Evolutionary conservation across 208 protist genomes (phyloP).

Genomic region (Trypanosoma caninum): DNA sequence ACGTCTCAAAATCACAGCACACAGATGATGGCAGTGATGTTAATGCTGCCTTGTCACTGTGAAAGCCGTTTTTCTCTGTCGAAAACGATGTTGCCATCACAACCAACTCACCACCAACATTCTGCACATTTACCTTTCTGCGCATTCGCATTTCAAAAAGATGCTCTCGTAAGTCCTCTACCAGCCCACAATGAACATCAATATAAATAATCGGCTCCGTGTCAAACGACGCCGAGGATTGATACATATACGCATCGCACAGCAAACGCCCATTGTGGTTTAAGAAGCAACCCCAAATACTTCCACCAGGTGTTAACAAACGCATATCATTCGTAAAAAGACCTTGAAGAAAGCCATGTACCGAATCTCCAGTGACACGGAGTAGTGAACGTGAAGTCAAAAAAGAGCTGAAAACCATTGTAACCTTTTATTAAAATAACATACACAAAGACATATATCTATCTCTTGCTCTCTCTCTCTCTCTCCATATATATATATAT

Average conservation of each 20-base stretch:
- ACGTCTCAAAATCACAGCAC: conserved; percentile 29
- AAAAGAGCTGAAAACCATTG: conserved; percentile 29
- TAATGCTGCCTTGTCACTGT: not conserved
- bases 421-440: not conserved
- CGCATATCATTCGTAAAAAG: conserved; percentile 79
- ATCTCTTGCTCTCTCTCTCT: too few relatives aligned
- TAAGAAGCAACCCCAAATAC: conserved; percentile 82
- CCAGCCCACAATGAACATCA: conserved; percentile 49
- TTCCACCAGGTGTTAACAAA: conserved; percentile 44
- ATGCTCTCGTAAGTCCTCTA: conserved; percentile 44
- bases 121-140: conserved; percentile 61
- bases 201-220: conserved; percentile 46
- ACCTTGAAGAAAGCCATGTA: conserved; percentile 76
- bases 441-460: not conserved
- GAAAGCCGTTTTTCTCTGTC: not conserved
- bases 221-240: conserved; percentile 27
- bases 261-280: conserved; percentile 76
- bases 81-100: conserved; percentile 38
- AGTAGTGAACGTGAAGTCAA: conserved; percentile 56
- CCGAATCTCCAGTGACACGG: conserved; percentile 46
- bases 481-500: too few relatives aligned
- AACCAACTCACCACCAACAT: conserved; percentile 39
- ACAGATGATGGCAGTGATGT: not conserved
- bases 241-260: conserved; percentile 78
- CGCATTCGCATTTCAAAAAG: conserved; percentile 78